Evolutionary conservation across 2,329 filamentous ascomycete species (phyloP).

Genomic region (Uncinocarpus reesii): DNA sequence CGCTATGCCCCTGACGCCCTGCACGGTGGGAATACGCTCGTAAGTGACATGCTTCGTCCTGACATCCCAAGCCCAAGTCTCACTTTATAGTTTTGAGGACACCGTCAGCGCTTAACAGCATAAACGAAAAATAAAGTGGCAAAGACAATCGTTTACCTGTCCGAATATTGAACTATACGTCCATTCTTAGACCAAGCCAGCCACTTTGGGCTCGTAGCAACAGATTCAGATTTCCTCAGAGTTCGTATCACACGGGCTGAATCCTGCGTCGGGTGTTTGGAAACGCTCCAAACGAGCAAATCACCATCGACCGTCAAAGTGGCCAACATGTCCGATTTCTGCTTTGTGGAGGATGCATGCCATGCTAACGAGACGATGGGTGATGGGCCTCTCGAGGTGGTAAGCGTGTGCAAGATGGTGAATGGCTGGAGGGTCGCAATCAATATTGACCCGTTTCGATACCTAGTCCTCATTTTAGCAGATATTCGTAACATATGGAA

Average conservation of each 20-base stretch:
- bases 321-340: constrained; percentile 96
- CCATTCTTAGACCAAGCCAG: constrained; percentile 98
- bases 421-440: constrained; percentile 87
- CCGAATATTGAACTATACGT: constrained; percentile 81
- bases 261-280: constrained; percentile 63
- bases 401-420: constrained; percentile 85
- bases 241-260: constrained; percentile 81
- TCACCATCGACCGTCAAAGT: constrained; percentile 88
- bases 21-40: constrained; percentile 74
- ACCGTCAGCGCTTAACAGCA: not conserved
- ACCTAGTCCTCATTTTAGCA: constrained; percentile 45
- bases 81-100: constrained; percentile 41
- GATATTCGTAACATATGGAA: not conserved
- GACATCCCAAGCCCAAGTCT: constrained; percentile 94
- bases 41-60: constrained; percentile 93
- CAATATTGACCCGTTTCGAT: constrained; percentile 87
- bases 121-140: not conserved
- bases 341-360: constrained; percentile 92
- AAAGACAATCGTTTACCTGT: constrained; percentile 55
- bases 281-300: constrained; percentile 89
- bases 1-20: constrained; percentile 69
- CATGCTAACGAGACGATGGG: constrained; percentile 79
- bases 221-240: constrained; percentile 67
- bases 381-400: constrained; percentile 71
- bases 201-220: constrained; percentile 73